These are phyloP conservation scores for Ceratocystis huliohia DNA, from an alignment of 2,329 filamentous ascomycete species.

Conservation along the genomic window DNA sequence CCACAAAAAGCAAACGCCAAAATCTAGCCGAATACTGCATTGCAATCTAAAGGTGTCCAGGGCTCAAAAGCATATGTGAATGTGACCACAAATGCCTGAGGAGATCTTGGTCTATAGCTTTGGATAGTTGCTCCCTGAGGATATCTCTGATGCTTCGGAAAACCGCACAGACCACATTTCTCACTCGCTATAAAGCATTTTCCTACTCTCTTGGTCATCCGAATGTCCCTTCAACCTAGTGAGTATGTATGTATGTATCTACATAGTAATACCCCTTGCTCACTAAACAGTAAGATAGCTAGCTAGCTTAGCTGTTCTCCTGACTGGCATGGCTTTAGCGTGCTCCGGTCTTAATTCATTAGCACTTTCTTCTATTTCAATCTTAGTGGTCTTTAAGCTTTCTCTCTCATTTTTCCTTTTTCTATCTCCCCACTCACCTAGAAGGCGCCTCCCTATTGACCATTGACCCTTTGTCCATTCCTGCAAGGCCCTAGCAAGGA, in stretches of 20 bases:
- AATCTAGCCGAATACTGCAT: neutral
- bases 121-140: neutral
- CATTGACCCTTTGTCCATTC: neutral
- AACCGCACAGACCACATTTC: neutral
- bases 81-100: neutral
- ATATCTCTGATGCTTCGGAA: neutral
- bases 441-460: neutral
- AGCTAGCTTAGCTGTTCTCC: neutral
- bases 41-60: neutral
- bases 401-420: neutral
- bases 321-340: neutral
- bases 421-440: neutral
- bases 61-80: neutral
- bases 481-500: neutral
- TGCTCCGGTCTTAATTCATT: constrained; percentile 6
- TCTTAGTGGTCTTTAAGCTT: neutral
- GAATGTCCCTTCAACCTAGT: neutral
- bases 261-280: constrained; percentile 1
- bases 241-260: neutral
- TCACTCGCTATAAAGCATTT: no score
- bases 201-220: neutral
- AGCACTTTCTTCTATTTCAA: neutral
- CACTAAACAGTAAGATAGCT: neutral
- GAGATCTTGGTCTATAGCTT: neutral
- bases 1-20: constrained; percentile 1